Evolutionary conservation across 805 yeast genomes (phyloP).

Genomic region (Sugiyamaella qingdaonensis): DNA sequence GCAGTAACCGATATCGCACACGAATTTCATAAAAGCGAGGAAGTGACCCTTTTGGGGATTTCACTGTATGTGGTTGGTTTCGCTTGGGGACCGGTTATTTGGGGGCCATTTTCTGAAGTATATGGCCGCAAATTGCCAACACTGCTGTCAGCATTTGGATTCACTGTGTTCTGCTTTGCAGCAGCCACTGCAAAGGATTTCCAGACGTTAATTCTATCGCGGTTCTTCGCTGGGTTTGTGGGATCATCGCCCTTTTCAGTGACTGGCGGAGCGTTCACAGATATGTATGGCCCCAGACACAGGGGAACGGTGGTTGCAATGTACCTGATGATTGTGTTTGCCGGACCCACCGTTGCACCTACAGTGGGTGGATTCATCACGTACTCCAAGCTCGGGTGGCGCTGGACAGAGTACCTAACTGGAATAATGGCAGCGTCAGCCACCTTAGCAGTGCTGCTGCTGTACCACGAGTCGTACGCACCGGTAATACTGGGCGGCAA

Average conservation of each 20-base stretch:
- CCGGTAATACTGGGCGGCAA: slow-evolving; percentile 59
- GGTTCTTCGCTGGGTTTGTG: slow-evolving; percentile 70
- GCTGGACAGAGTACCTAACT: slow-evolving; percentile 74
- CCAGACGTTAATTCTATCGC: slow-evolving; percentile 66
- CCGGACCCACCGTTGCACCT: slow-evolving; percentile 73
- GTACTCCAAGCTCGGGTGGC: slow-evolving; percentile 65
- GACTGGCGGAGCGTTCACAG: slow-evolving; percentile 77
- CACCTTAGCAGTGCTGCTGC: slow-evolving; percentile 37
- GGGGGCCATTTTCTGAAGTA: slow-evolving; percentile 82
- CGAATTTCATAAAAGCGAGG: slow-evolving; percentile 63
- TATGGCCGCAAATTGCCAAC: slow-evolving; percentile 63
- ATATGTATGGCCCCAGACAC: slow-evolving; percentile 55
- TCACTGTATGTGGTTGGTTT: slow-evolving; percentile 89
- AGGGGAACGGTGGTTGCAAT: slow-evolving; percentile 69
- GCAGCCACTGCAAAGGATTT: slow-evolving; percentile 66
- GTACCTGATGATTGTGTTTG: slow-evolving; percentile 62
- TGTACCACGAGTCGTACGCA: slow-evolving; percentile 49
- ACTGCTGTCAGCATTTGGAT: slow-evolving; percentile 48
- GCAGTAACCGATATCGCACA: slow-evolving; percentile 66
- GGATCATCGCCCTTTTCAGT: slow-evolving; percentile 81
- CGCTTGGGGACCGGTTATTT: slow-evolving; percentile 77
- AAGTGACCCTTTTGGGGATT: slow-evolving; percentile 74
- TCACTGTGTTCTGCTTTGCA: slow-evolving; percentile 56
- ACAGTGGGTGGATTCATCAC: slow-evolving; percentile 60
- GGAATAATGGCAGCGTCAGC: slow-evolving; percentile 54